Percentiles rank a stretch among this genome's conserved stretches.
phyloP scores from a whole-genome alignment of 2,329 filamentous ascomycete genomes.

The Penicillium sp. region DNA sequence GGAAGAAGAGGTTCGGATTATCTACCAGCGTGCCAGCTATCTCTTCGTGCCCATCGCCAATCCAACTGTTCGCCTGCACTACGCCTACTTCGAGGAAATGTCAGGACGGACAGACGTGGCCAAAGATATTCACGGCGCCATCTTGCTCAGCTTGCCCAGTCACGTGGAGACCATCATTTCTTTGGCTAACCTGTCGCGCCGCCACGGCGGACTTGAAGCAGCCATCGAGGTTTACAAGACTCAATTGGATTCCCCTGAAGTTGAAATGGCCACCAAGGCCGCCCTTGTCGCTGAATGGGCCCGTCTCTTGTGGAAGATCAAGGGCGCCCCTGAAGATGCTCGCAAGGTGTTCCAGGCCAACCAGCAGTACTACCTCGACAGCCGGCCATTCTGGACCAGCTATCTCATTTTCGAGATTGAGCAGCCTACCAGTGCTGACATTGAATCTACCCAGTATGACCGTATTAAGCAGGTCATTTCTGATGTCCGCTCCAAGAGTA shows the following conservation, averaged over 20 bases:
- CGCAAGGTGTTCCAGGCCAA: constrained; percentile 81
- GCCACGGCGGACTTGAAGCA: constrained; percentile 77
- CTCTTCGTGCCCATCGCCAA: constrained; percentile 83
- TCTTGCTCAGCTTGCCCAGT: constrained; percentile 72
- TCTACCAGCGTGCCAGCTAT: constrained; percentile 82
- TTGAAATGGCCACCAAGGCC: constrained; percentile 78
- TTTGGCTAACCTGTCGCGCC: constrained; percentile 79
- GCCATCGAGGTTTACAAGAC: constrained; percentile 80
- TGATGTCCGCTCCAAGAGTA: constrained; percentile 70
- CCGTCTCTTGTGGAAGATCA: constrained; percentile 79
- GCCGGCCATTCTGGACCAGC: constrained; percentile 82
- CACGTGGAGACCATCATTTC: constrained; percentile 86
- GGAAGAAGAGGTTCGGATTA: constrained; percentile 85
- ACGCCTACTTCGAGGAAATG: constrained; percentile 92
- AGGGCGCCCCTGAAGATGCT: constrained; percentile 75
- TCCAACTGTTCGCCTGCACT: constrained; percentile 81
- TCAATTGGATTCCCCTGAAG: constrained; percentile 70
- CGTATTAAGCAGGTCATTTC: constrained; percentile 80
- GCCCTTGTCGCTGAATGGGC: constrained; percentile 88
- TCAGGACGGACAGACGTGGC: constrained; percentile 72
- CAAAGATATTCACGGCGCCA: constrained; percentile 77
- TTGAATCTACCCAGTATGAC: constrained; percentile 64
- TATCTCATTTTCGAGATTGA: constrained; percentile 87
- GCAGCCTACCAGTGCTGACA: constrained; percentile 67
- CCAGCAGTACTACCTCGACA: constrained; percentile 78